These are phyloP conservation scores for Solanum medicagineum DNA, from an alignment of 257 asterid genomes.

Conservation along the genomic window DNA sequence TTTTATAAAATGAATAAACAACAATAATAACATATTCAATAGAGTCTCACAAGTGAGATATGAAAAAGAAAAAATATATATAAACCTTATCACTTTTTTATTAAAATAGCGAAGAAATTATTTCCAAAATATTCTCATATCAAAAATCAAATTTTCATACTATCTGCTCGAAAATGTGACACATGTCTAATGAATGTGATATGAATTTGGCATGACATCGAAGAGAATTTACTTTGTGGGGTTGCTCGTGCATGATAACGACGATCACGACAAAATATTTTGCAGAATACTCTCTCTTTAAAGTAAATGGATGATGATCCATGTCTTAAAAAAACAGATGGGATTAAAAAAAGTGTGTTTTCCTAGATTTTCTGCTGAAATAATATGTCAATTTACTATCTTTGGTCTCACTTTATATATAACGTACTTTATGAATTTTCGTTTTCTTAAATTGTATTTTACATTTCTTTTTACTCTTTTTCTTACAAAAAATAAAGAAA, in stretches of 20 bases:
- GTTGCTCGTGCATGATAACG: neutral
- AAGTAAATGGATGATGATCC: neutral
- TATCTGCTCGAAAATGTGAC: neutral
- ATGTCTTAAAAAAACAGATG: neutral
- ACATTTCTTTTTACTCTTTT: too few species aligned
- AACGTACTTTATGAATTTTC: too few species aligned
- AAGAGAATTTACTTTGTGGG: neutral
- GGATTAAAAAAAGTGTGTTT: neutral
- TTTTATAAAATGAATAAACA: too few species aligned
- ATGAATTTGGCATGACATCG: neutral
- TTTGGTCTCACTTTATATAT: too few species aligned
- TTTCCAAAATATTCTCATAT: too few species aligned
- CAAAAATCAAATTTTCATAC: neutral
- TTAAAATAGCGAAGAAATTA: accelerated
- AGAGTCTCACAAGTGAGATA: too few species aligned
- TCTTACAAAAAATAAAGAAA: too few species aligned
- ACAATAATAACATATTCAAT: too few species aligned
- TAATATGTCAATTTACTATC: neutral
- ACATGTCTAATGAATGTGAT: neutral
- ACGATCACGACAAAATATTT: neutral
- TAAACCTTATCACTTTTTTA: accelerated
- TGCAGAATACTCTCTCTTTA: neutral
- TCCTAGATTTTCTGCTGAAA: neutral
- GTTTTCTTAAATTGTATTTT: too few species aligned
- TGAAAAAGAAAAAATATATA: too few species aligned